Evolutionary conservation across 352 stramenopile species (phyloP).

Genomic region (Pythium guiyangense): DNA sequence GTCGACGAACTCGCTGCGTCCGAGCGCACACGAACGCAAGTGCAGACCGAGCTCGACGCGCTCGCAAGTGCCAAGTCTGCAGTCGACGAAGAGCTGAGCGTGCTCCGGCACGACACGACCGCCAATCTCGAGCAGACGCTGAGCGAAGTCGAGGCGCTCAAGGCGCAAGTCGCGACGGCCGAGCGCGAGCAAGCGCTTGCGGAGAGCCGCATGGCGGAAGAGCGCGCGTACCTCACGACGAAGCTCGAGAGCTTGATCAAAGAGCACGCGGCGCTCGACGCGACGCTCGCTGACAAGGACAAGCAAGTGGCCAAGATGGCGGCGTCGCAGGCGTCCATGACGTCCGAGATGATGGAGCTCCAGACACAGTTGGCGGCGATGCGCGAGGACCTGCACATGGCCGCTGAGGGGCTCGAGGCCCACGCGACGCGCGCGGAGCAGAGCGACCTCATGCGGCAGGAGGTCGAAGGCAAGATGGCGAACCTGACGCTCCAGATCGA

Average conservation of each 20-base stretch:
- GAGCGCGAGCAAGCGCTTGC: constrained; percentile 19
- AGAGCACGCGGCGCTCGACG: constrained; percentile 44
- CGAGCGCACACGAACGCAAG: constrained; percentile 11
- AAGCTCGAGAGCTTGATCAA: constrained; percentile 67
- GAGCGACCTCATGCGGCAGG: constrained; percentile 41
- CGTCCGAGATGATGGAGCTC: constrained; percentile 51
- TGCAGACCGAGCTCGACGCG: constrained; percentile 35
- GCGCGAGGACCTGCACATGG: constrained; percentile 63
- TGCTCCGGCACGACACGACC: constrained; percentile 31
- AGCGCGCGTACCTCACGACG: constrained; percentile 61
- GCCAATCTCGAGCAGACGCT: constrained; percentile 36
- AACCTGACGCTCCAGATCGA: constrained; percentile 47
- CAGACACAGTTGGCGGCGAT: constrained; percentile 55
- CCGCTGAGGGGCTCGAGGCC: constrained; percentile 58
- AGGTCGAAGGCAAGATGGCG: constrained; percentile 46
- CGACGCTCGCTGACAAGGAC: constrained; percentile 50
- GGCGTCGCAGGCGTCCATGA: constrained; percentile 53
- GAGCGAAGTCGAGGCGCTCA: constrained; percentile 10
- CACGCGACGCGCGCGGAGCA: constrained; percentile 54
- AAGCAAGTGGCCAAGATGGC: constrained; percentile 70
- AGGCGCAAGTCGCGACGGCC: constrained; percentile 8
- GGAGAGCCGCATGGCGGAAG: constrained; percentile 34
- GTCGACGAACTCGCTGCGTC: constrained; percentile 14
- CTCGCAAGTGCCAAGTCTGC: constrained; percentile 21
- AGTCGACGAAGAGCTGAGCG: constrained; percentile 31